Evolutionary conservation across 768 basidiomycete species (phyloP), one percentile per base, ranked within the genome.

Genomic region (Tephrocybe sp.): DNA sequence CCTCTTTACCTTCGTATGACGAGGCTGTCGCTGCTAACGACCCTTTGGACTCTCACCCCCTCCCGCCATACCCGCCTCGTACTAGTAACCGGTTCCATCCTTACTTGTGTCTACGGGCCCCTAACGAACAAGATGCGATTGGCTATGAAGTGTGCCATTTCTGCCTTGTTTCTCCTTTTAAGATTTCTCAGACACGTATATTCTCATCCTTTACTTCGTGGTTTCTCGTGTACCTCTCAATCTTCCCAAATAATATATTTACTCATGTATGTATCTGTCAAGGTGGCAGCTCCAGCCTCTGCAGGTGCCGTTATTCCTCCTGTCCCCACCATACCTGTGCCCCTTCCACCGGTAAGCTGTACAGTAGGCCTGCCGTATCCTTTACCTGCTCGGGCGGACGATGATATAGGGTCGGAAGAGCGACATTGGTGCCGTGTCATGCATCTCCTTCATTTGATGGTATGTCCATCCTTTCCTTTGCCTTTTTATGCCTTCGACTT

Each of bases 391-490:
- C 30, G n/a, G n/a, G n/a, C 3, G 1, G 18, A 27, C 2, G 15
- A 15, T 9, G 30, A 41, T 9, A 4, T 48, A 31, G 15, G 26
- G 2, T 18, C 31, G n/a, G 39, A 50, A 21, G 41, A 44, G 21
- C 24, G 40, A n/a, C 49, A 50, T 12, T 15, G 19, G 11, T 35
- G 34, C n/a, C 49, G 49, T 9, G 27, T 44, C 1, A 1, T 27
- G 8, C 35, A 42, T n/a, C 41, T 50, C 5, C 24, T 49, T 6
- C 26, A 50, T 18, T 15, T 50, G 5, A 44, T 50, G 7, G 49
- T 44, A 44, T 28, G 49, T 21, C 18, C 12, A 18, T 37, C 9
- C 36, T 22, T 28, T 30, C 15, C 16, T 25, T 9, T 12, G 7
- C 9, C 5, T 37, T 31, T 5, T 24, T 40, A 24, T 4, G 6